Conservation (phyloP, 257 asterid species). For the Knoxia roxburghii region DNA sequence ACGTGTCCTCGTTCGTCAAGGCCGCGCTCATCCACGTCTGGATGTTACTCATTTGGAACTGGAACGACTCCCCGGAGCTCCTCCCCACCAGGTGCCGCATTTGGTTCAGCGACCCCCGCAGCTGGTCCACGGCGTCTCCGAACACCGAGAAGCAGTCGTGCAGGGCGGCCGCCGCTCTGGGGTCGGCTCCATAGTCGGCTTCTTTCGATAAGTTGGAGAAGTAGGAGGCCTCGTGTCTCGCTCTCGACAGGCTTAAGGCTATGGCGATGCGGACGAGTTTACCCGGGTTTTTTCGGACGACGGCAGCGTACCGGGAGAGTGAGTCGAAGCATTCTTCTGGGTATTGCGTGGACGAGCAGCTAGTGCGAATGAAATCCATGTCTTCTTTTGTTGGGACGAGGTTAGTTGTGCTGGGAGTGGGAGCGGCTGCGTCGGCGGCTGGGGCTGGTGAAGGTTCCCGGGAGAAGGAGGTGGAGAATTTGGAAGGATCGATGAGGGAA, state of each 20-base stretch:
- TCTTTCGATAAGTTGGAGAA: slow-evolving; percentile 44
- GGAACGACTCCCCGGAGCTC: slow-evolving; percentile 46
- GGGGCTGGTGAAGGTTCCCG: background rate
- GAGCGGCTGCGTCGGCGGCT: slow-evolving; percentile 4
- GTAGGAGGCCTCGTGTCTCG: slow-evolving; percentile 33
- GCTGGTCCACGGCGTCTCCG: slow-evolving; percentile 64
- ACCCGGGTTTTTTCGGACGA: slow-evolving; percentile 49
- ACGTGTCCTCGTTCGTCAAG: slow-evolving; percentile 80
- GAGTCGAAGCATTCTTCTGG: slow-evolving; percentile 61
- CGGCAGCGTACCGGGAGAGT: slow-evolving; percentile 44
- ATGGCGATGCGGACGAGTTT: slow-evolving; percentile 57
- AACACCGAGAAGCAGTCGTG: slow-evolving; percentile 62
- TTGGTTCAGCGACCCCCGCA: slow-evolving; percentile 58
- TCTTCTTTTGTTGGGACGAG: slow-evolving; percentile 10
- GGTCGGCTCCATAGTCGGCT: slow-evolving; percentile 47
- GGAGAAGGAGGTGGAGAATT: slow-evolving; percentile 9
- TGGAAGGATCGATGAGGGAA: slow-evolving; percentile 25
- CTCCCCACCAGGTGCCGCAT: slow-evolving; percentile 48
- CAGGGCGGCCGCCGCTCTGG: slow-evolving; percentile 48
- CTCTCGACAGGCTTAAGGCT: slow-evolving; percentile 54
- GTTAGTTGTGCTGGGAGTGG: slow-evolving; percentile 4
- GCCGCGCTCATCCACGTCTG: slow-evolving; percentile 99
- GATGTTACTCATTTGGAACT: slow-evolving; percentile 72
- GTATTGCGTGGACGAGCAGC: slow-evolving; percentile 58
- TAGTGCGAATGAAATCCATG: slow-evolving; percentile 59